Evolutionary conservation across 306 rosid genomes (phyloP), one percentile per base, ranked within the genome.

Genomic region (Purshia tridentata): DNA sequence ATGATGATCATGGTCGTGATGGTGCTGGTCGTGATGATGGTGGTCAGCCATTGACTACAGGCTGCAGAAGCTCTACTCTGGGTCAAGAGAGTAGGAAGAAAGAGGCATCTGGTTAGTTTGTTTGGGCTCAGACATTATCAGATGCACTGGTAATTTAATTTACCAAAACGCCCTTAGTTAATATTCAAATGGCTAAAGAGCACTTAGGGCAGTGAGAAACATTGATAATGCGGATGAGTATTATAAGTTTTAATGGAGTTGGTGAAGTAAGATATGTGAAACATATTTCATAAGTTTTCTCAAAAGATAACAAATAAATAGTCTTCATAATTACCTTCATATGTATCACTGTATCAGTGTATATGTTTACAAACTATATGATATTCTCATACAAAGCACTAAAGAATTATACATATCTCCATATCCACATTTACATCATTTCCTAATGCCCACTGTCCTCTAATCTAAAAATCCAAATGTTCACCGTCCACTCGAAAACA

Each of bases 21-120:
- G 81, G 1, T 75, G 39, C 1, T 81, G 84, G 23, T 73, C 63
- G 5, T 76, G 72, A 2, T 81, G 84, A 29, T 73, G 66, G 4
- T 76, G 72, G 12, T 68, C 45, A 61, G 89, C 88, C 98, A 92
- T 92, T 67, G 67, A 37, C 42, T 13, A 4, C 48, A 60, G 50
- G 13, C 45, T 22, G 66, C 45, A 15, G 9, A 70, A 53, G 56
- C 23, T 56, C 44, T 56, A 18, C 14, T 7, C 12, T 41, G 40
- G 9, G 22, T 70, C 54, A 42, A 20, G n/a, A 12, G 65, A 22
- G 52, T 15, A 70, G 54, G 54, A 9, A n/a, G 29, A 22, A 16
- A 42, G n/a, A 16, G 66, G 65, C 9, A 44, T 44, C 45, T 45
- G 45, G n/a, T 23, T 19, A 6, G 53, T 14, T 14, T 45, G 19